These are phyloP conservation scores for Salvia hispanica DNA, from an alignment of 257 asterid species.

Conservation along the genomic window DNA sequence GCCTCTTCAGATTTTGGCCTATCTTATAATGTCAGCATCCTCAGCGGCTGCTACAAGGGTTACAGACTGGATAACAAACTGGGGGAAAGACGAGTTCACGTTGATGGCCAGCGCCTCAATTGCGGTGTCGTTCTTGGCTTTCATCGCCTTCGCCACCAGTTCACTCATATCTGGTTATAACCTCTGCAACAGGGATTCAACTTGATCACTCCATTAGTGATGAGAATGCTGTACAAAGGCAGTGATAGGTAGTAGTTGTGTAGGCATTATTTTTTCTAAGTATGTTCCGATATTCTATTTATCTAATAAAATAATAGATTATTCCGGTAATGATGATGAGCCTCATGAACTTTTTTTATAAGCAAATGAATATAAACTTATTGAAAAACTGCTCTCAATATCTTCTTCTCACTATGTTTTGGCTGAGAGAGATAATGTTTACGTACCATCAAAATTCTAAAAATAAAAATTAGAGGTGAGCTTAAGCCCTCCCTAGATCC, in stretches of 20 bases:
- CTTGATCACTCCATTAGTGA: slow-evolving; percentile 28
- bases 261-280: background rate
- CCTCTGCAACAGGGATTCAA: slow-evolving; percentile 55
- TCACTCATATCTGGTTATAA: slow-evolving; percentile 67
- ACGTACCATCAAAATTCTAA: too few species aligned
- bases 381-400: too few species aligned
- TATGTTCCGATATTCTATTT: background rate
- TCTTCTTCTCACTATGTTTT: too few species aligned
- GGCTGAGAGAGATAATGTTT: too few species aligned
- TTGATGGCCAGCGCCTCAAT: slow-evolving; percentile 78
- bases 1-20: slow-evolving; percentile 54
- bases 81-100: slow-evolving; percentile 88
- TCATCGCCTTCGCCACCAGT: slow-evolving; percentile 67
- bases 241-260: slow-evolving; percentile 1
- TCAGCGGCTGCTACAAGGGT: slow-evolving; percentile 88
- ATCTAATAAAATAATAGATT: slow-evolving; percentile 9
- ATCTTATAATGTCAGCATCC: slow-evolving; percentile 84
- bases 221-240: slow-evolving; percentile 23
- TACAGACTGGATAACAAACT: slow-evolving; percentile 72
- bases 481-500: too few species aligned
- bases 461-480: too few species aligned
- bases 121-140: slow-evolving; percentile 74
- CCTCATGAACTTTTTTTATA: too few species aligned
- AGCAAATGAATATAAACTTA: too few species aligned
- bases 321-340: background rate